Evolutionary conservation across 495 filamentous ascomycete species (phyloP), one percentile per base, ranked within the genome.

Genomic region (Talaromyces ruber): DNA sequence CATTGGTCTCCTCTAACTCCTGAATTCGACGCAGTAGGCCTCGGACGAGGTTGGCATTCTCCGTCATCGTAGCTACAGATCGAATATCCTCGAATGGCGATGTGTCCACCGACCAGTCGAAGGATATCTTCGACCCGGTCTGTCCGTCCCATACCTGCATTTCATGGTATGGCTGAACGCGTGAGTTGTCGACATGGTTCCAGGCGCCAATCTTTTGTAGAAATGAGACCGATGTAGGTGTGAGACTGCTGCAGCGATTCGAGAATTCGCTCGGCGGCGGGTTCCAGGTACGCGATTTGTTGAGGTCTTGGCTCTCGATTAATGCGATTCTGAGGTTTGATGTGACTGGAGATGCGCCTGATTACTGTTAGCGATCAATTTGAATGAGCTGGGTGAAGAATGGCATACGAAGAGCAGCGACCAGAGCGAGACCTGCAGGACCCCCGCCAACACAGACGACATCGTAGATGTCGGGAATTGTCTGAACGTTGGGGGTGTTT

Each of bases 81-180:
- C 72, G 71, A 45, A 74, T 64, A 54, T 78, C 74, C 61, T 80
- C 77, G 57, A 79, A 80, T 3, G 76, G 69, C 2, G 74, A 72
- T 18, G 80, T 74, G 25, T 81, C 80, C 18, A 77, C 73, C 25
- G 81, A 76, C 83, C 85, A 88, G 74, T 94, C 89, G 72, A 99
- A 99, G 60, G 89, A 86, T 71, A 99, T 96, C 53, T 85, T 82
- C 39, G 92, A 88, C 59, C 84, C 90, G 16, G 89, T 88, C 60
- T 97, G 86, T 60, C 94, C 94, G 74, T 99, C 94, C 94, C 94
- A 99, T 9, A 98, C 93, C 64, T 87, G 77, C 94, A 99, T 99
- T 63, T 90, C 88, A 50, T 93, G 84, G 72, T 97, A 99, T 2
- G 83, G 78, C 72, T 97, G 93, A 14, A 92, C 82, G n/a, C 95